Evolutionary conservation across 805 yeast genomes (phyloP), one percentile per base, ranked within the genome.

Genomic region (Metschnikowia continentalis): DNA sequence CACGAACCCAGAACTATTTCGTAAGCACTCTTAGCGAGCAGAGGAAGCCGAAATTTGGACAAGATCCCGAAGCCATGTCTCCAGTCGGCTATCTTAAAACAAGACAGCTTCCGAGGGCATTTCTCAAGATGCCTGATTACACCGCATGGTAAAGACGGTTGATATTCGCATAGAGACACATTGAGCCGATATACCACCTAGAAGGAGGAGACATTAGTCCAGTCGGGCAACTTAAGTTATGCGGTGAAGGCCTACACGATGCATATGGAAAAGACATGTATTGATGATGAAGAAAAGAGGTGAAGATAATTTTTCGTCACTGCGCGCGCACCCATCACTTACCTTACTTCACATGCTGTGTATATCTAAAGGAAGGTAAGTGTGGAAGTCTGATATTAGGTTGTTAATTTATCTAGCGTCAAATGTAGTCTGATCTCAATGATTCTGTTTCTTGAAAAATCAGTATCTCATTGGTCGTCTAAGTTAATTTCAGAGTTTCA

Each of bases 211-310:
- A 59, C 68, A 56, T 52, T 60, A 52, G 54, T 50, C 60, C 20
- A 54, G 69, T 60, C 77, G 74, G 73, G 48, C 77, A 72, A 74
- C 78, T 74, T 72, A 74, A 74, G 77, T 71, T 69, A 64, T 69
- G 75, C 75, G 71, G 33, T 48, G 11, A 14, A 10, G 40, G 46
- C 13, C 46, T 42, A 42, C 46, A 42, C 32, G 8, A 20, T 22
- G 38, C n/a, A 22, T 37, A 26, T 36, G 40, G 35, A 26, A 45
- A 35, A 26, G 17, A 23, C 41, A 23, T 44, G 47, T 44, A 44
- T 44, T 44, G 38, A 11, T 39, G 49, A 33, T 15, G 35, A 32
- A 41, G 40, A 26, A 15, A 33, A 42, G 14, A 13, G 11, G 19
- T 19, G 32, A 20, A 33, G 32, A n/a, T 32, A 14, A 32, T 35